Conservation (phyloP, 2,329 filamentous ascomycete genomes). For the Coniochaeta ligniaria region DNA sequence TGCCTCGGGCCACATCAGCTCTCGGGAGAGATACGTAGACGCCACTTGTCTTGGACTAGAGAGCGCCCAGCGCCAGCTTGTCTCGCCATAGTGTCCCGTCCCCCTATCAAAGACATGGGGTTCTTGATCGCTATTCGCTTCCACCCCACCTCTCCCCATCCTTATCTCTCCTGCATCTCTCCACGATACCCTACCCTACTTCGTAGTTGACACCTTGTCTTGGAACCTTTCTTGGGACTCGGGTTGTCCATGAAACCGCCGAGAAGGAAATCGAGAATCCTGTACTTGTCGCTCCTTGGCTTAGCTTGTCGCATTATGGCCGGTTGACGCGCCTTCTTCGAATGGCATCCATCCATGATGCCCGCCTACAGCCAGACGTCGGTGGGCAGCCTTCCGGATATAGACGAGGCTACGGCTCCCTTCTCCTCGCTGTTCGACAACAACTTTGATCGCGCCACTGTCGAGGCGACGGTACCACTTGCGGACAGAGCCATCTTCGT, state of each 20-base stretch:
- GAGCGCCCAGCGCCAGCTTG: neutral
- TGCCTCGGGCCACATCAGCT: neutral
- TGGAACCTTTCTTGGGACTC: neutral
- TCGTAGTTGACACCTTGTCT: neutral
- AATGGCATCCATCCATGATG: conserved; percentile 1
- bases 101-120: neutral
- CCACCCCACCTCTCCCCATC: neutral
- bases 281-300: neutral
- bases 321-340: neutral
- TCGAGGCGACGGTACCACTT: conserved; percentile 17
- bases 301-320: neutral
- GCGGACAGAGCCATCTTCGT: conserved; percentile 19
- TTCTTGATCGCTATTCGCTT: neutral
- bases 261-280: neutral
- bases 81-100: neutral
- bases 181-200: neutral
- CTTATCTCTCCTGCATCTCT: conserved; percentile 1
- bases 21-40: neutral
- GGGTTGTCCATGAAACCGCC: neutral
- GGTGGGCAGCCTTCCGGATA: conserved; percentile 15
- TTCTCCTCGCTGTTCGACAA: conserved; percentile 17
- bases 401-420: conserved; percentile 16
- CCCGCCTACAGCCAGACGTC: conserved; percentile 1
- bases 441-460: conserved; percentile 15
- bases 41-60: neutral